A percentile compares a stretch with the other conserved stretches of the same genome.
phyloP scores from a whole-genome alignment of 768 basidiomycete species.

The Strobilomyces echinocephalus region DNA sequence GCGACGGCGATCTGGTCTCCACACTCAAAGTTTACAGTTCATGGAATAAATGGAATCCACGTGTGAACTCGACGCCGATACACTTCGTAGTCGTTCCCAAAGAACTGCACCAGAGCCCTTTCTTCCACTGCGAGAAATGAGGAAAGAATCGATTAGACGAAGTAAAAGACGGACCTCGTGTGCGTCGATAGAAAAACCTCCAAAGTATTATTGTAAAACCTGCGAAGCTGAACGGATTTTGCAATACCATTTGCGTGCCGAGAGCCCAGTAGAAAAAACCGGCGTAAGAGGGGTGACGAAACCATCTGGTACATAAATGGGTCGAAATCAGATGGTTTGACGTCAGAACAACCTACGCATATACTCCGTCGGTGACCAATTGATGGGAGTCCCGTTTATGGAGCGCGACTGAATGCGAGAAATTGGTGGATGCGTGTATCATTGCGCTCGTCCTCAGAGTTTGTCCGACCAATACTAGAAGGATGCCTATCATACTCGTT shows the following conservation, averaged over 20 bases:
- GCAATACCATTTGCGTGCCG: slow-evolving; percentile 87
- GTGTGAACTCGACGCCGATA: slow-evolving; percentile 81
- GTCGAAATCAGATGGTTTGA: neutral
- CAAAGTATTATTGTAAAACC: slow-evolving; percentile 68
- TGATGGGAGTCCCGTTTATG: slow-evolving; percentile 67
- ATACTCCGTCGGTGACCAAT: slow-evolving; percentile 87
- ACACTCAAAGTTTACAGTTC: slow-evolving; percentile 31
- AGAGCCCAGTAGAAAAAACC: slow-evolving; percentile 99
- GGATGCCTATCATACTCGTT: slow-evolving; percentile 46
- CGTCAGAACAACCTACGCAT: slow-evolving; percentile 54
- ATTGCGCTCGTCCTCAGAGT: slow-evolving; percentile 83
- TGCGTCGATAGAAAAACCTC: slow-evolving; percentile 83
- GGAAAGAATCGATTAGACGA: neutral
- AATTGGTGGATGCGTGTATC: slow-evolving; percentile 91
- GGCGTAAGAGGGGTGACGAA: slow-evolving; percentile 92
- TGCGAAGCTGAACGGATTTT: slow-evolving; percentile 73
- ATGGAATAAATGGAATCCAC: slow-evolving; percentile 81
- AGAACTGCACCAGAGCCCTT: slow-evolving; percentile 71
- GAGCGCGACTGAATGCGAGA: slow-evolving; percentile 84
- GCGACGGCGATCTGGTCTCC: neutral
- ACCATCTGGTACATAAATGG: slow-evolving; percentile 30
- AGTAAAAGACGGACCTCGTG: slow-evolving; percentile 53
- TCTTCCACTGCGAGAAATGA: slow-evolving; percentile 66
- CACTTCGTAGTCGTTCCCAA: slow-evolving; percentile 78
- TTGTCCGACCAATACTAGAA: slow-evolving; percentile 68